Percentiles rank a stretch among this genome's conserved stretches.
Evolutionary conservation across 2,329 filamentous ascomycete genomes (phyloP).

Genomic region (Salinomyces thailandicus): DNA sequence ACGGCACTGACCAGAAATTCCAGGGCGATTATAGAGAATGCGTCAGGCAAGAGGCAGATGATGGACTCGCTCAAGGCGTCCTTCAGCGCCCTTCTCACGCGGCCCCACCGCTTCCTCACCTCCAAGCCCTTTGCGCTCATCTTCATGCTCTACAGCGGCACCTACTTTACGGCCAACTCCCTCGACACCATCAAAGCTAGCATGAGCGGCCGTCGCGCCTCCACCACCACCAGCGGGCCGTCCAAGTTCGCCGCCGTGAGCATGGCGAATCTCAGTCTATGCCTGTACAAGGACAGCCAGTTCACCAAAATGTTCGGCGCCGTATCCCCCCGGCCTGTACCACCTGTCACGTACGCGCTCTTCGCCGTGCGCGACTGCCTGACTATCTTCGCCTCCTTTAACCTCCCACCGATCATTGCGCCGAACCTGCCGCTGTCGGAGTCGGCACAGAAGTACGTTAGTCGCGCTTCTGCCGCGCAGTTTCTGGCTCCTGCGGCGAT

Average conservation of each 20-base stretch:
- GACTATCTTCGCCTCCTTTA: constrained; percentile 88
- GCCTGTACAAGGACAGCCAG: constrained; percentile 80
- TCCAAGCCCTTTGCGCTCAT: constrained; percentile 60
- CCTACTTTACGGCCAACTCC: constrained; percentile 78
- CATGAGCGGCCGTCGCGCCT: constrained; percentile 44
- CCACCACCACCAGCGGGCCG: constrained; percentile 59
- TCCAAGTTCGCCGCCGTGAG: constrained; percentile 74
- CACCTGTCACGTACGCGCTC: constrained; percentile 60
- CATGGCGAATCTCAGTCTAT: constrained; percentile 71
- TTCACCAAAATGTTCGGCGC: constrained; percentile 77
- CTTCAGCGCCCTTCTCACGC: constrained; percentile 45
- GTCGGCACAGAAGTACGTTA: constrained; percentile 44
- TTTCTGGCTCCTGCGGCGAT: constrained; percentile 69
- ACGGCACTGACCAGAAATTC: constrained; percentile 32
- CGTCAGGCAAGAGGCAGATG: constrained; percentile 57
- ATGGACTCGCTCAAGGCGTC: constrained; percentile 50
- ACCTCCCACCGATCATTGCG: constrained; percentile 69
- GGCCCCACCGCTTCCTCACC: constrained; percentile 51
- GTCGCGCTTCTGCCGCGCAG: constrained; percentile 50
- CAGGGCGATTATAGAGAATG: constrained; percentile 71
- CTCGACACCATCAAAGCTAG: constrained; percentile 73
- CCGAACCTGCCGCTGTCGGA: constrained; percentile 45
- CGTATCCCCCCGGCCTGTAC: constrained; percentile 44
- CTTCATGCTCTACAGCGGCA: constrained; percentile 65
- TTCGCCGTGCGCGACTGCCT: constrained; percentile 77